Base-by-base conservation (phyloP, 306 rosid genomes). In the Hylodesmum podocarpum region DNA sequence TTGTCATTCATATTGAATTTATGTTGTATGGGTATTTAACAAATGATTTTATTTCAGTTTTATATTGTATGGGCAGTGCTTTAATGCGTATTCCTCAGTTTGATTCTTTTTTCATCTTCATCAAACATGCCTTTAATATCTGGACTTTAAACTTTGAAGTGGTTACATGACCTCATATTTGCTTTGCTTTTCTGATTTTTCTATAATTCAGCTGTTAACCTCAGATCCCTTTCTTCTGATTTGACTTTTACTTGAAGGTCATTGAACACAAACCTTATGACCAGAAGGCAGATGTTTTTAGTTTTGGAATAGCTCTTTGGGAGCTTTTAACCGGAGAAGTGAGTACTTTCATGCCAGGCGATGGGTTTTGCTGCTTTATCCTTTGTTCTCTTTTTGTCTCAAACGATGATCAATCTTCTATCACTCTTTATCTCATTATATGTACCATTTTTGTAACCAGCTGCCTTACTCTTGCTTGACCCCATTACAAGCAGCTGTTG, bases 401-500 rank as follows among this genome's bases (percentile, higher is more conserved):
- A 37, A 51, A 58, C 0, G 2, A 50, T 55, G 76, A 65, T 70
- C 31, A 43, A 19, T 61, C 77, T 33, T 75, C 29, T 46, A 68
- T 33, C 54, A 61, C 54, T 79, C 25, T 39, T 39, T 24, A 36
- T 71, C 79, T 73, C 61, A 67, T 67, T 44, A 19, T 39, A 57
- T 77, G 33, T 39, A 34, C 49, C 66, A 25, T 80, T 57, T 73
- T 62, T 86, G 51, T 79, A 47, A 71, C 51, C 91, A 96, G 99
- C 85, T 96, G 19, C 99, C 99, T 5, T 92, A 96, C 80, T 85
- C 99, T 41, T 84, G 54, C 83, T 73, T 91, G 86, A 91, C 98
- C 41, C 98, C 99, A 57, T 84, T 96, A 80, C 99, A 96, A 96
- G 99, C 98, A 16, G 99, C 98, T 5, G 99, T 96, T 24, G 99